Evolutionary conservation across 129 eudicot genomes (phyloP), one percentile per base, ranked within the genome.

Genomic region (Flaveria robusta): DNA sequence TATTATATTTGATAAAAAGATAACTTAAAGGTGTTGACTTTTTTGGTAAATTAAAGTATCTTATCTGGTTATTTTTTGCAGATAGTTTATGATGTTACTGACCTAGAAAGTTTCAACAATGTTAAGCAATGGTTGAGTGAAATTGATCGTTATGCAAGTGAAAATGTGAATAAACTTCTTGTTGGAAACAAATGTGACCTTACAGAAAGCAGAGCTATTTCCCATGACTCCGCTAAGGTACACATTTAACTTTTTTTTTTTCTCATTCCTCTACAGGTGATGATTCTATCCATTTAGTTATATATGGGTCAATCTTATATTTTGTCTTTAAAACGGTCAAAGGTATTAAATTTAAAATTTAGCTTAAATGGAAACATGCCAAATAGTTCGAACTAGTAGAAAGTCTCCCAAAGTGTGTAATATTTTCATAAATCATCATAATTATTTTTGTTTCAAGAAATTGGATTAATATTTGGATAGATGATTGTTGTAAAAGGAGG

Each of bases 141-240:
- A 78, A 83, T 83, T 56, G 86, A 83, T 39, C 86, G 86, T 26
- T 83, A 83, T 83, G 86, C 86, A 46, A 83, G 83, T 72, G 86
- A 83, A 68, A 78, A 78, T 72, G 83, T 83, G 79, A 83, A 78
- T 37, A 83, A 83, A 50, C 86, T 83, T 83, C 86, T 83, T 67
- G 86, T 83, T 50, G 86, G 85, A 70, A 82, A 82, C 85, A 82
- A 82, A 76, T 82, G 78, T 64, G 85, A 82, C 54, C 85, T 82
- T 76, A 19, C 70, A 60, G 81, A 81, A 74, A 81, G 83, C 72
- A 85, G 77, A 76, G 77, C 62, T 4, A 77, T 75, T 16, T 75
- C 81, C 2, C 69, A 39, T 47, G 81, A 75, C 56, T 68, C 74
- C 31, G 77, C 85, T 70, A 76, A 75, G 81, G 77, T 81, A 59